phyloP scores from a whole-genome alignment of 129 eudicot species.

The Tagetes erecta region DNA sequence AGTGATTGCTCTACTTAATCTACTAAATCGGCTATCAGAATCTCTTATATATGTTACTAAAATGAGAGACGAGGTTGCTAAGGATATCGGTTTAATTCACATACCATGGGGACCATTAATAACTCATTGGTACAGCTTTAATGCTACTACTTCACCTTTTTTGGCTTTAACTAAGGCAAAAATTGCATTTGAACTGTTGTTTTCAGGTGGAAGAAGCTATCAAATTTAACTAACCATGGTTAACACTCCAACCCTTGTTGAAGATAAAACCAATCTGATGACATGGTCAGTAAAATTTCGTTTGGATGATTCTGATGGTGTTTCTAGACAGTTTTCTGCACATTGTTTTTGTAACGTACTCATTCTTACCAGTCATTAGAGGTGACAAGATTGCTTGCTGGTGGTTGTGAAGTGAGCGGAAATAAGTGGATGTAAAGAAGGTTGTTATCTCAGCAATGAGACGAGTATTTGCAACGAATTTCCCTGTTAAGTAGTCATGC shows the following conservation, averaged over 20 bases:
- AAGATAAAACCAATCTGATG: constrained; percentile 14
- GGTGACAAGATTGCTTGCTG: neutral
- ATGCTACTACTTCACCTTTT: constrained; percentile 1
- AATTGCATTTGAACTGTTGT: constrained; percentile 8
- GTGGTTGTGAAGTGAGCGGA: too few relatives aligned
- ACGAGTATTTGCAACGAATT: too few relatives aligned
- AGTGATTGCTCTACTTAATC: constrained; percentile 85
- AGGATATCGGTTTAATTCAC: constrained; percentile 24
- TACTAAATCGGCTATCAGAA: constrained; percentile 84
- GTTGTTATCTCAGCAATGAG: too few relatives aligned
- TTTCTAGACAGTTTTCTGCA: neutral
- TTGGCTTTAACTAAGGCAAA: neutral
- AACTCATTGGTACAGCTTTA: constrained; percentile 41
- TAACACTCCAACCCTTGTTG: neutral
- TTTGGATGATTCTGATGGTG: constrained; percentile 1
- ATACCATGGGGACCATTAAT: constrained; percentile 42
- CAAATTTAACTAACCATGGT: neutral
- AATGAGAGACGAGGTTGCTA: constrained; percentile 29
- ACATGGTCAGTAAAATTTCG: constrained; percentile 13
- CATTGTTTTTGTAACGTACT: neutral
- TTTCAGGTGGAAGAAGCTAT: constrained; percentile 51
- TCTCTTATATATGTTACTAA: constrained; percentile 69
- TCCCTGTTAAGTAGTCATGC: too few relatives aligned
- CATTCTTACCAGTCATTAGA: too few relatives aligned
- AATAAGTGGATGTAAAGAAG: too few relatives aligned